A percentile compares a stretch with the other conserved stretches of the same genome.
phyloP scores from a whole-genome alignment of 2,329 filamentous ascomycete species.

The Cadophora sp. region DNA sequence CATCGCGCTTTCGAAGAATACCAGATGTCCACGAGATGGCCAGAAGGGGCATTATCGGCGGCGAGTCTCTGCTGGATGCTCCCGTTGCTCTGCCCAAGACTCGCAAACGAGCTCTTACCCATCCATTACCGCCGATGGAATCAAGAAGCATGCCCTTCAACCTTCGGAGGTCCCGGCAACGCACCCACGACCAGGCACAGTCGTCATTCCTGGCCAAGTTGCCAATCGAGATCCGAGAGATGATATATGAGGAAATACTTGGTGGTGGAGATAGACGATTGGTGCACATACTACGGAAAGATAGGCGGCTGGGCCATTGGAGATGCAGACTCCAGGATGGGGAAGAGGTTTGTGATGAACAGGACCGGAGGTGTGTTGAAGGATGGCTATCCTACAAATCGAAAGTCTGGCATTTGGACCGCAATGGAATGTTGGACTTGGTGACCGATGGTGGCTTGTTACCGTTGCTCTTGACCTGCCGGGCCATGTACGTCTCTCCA shows the following conservation, averaged over 20 bases:
- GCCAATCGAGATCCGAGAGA: slow-evolving; percentile 32
- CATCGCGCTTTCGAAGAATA: slow-evolving; percentile 16
- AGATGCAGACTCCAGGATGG: slow-evolving; percentile 32
- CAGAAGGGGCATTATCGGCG: slow-evolving; percentile 14
- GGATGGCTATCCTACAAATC: slow-evolving; percentile 32
- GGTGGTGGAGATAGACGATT: slow-evolving; percentile 25
- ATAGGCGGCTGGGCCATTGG: slow-evolving; percentile 32
- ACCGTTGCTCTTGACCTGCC: slow-evolving; percentile 34
- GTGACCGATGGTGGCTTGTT: slow-evolving; percentile 31
- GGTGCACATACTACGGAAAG: slow-evolving; percentile 31
- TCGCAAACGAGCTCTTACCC: slow-evolving; percentile 33
- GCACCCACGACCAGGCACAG: slow-evolving; percentile 25
- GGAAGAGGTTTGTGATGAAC: slow-evolving; percentile 28
- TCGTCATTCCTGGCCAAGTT: slow-evolving; percentile 28
- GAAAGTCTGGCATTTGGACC: slow-evolving; percentile 21
- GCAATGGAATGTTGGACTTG: slow-evolving; percentile 29
- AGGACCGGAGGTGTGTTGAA: slow-evolving; percentile 24
- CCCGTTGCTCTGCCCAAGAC: slow-evolving; percentile 26
- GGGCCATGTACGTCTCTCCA: slow-evolving; percentile 16
- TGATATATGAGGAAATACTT: slow-evolving; percentile 35
- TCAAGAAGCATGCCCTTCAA: slow-evolving; percentile 23
- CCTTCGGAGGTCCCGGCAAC: slow-evolving; percentile 28
- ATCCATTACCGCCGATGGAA: slow-evolving; percentile 31
- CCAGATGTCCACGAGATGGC: slow-evolving; percentile 29
- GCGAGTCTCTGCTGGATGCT: slow-evolving; percentile 23